Evolutionary conservation across 2,329 filamentous ascomycete species (phyloP).

Genomic region (Arthrinium phaeospermum): DNA sequence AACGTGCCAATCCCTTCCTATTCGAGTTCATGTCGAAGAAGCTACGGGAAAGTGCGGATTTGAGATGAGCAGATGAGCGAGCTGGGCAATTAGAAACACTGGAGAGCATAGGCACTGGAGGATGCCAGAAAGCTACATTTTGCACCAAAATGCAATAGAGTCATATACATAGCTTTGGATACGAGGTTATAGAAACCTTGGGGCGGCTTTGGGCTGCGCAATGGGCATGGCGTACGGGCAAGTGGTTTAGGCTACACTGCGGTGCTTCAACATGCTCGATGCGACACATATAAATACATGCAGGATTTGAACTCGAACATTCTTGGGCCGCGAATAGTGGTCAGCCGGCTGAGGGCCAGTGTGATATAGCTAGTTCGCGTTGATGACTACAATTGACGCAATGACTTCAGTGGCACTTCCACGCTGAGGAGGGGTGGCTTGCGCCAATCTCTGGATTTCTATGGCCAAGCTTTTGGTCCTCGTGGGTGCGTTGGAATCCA

Average conservation of each 20-base stretch:
- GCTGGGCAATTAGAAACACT: background rate
- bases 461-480: background rate
- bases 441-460: background rate
- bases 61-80: background rate
- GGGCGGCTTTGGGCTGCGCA: background rate
- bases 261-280: background rate
- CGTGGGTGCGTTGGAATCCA: background rate
- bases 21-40: conserved; percentile 3
- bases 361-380: background rate
- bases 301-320: background rate
- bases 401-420: background rate
- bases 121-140: background rate
- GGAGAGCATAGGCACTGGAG: background rate
- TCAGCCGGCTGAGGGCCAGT: background rate
- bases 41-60: background rate
- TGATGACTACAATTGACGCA: background rate
- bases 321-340: background rate
- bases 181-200: background rate
- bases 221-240: background rate
- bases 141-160: background rate
- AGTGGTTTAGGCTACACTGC: background rate
- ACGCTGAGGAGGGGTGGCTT: background rate
- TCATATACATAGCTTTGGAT: background rate
- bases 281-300: background rate
- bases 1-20: background rate